Conservation (phyloP, 2,329 filamentous ascomycete genomes). For the Raffaelea deltoideospora region DNA sequence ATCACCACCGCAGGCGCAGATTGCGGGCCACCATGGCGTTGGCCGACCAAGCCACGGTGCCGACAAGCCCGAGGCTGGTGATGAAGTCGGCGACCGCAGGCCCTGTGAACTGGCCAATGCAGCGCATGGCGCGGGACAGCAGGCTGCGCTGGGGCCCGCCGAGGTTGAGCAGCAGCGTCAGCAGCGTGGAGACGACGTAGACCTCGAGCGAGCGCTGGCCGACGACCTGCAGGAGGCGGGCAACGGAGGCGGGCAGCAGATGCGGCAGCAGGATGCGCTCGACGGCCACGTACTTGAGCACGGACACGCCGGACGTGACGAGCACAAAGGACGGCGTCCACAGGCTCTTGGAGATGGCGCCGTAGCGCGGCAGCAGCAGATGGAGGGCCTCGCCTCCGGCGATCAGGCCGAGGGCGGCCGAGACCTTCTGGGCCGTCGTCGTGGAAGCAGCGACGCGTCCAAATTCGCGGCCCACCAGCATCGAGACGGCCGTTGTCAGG, state of each 20-base stretch:
- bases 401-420: not conserved
- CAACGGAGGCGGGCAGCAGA: not conserved
- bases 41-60: not conserved
- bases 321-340: conserved; percentile 1
- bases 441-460: not conserved
- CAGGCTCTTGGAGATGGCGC: not conserved
- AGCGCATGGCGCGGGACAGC: not conserved
- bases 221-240: not conserved
- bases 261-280: not conserved
- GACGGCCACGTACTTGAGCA: not conserved
- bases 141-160: not conserved
- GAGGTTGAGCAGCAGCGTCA: not conserved
- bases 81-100: not conserved
- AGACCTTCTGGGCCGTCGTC: too few relatives aligned
- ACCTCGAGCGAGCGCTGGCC: conserved; percentile 1
- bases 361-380: not conserved
- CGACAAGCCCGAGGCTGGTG: not conserved
- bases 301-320: not conserved
- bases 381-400: not conserved
- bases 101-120: not conserved
- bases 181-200: not conserved
- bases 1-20: not conserved
- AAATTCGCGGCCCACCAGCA: not conserved
- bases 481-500: not conserved
- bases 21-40: not conserved